Conservation (phyloP, 768 basidiomycete species). For the Suillus plorans region DNA sequence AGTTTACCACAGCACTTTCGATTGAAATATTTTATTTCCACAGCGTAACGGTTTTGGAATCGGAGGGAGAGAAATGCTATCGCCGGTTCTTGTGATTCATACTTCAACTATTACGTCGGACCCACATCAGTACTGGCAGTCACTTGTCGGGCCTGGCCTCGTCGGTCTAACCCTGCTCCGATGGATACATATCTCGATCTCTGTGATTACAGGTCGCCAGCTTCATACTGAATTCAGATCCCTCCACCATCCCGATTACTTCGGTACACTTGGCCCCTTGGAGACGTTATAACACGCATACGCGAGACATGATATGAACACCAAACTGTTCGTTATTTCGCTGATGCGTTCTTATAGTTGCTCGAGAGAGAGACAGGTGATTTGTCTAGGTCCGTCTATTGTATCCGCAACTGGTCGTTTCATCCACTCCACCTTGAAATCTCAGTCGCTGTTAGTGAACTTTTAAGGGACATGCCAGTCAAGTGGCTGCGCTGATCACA, state of each 20-base stretch:
- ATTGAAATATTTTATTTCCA: neutral
- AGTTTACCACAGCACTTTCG: neutral
- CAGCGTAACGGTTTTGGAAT: neutral
- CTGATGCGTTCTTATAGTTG: neutral
- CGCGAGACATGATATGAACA: neutral
- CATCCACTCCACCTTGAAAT: neutral
- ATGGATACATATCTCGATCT: neutral
- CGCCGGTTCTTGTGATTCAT: neutral
- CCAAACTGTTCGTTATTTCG: neutral
- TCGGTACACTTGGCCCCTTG: neutral
- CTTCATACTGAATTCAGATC: neutral
- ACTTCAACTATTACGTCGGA: neutral
- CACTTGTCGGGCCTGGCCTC: neutral
- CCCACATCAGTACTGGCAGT: neutral
- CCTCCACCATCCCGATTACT: neutral
- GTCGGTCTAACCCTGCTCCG: neutral
- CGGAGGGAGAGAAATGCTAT: too few species aligned
- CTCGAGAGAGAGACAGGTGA: neutral
- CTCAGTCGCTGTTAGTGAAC: neutral
- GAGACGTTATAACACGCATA: neutral
- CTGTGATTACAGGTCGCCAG: neutral
- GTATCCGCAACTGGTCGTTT: neutral
- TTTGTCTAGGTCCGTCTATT: neutral
- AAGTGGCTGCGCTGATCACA: neutral
- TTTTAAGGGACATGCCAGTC: neutral